Evolutionary conservation across 2,329 filamentous ascomycete species (phyloP), one percentile per base, ranked within the genome.

Genomic region (Didymella pinodella): DNA sequence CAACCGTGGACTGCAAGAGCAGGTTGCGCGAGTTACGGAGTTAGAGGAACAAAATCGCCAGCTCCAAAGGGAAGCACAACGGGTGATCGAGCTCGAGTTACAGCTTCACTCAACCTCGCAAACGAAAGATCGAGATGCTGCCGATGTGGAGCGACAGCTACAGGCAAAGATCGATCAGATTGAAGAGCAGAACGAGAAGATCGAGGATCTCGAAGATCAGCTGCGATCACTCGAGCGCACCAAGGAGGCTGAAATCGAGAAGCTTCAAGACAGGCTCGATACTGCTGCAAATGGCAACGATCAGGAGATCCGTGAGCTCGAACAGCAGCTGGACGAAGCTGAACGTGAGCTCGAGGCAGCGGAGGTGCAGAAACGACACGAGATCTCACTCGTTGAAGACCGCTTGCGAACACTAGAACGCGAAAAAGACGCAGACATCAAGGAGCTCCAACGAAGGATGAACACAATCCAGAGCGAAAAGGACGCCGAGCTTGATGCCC

Each of bases 281-380:
- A 69, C 73, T 34, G 73, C 76, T 1, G 72, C 76, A 18, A 68
- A 74, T 7, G 70, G 66, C 31, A 77, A 72, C 49, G 81, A 86
- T 54, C 73, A 75, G 38, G 79, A 80, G 45, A 75, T 93, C 29
- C 85, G 84, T 20, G 75, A 78, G 16, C 70, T 81, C 7, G 76
- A 81, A 48, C 63, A 76, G 16, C 70, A 78, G 14, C 63, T 81
- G 14, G 75, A 78, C 44, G 69, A 76, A 65, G 64, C 58, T 1
- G 72, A 78, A 50, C 65, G 61, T n/a, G 64, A 71, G 49, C 63
- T 76, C 16, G 63, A 64, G 16, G 64, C 65, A 22, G 61, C 61
- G 11, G 69, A 75, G 26, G 54, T 65, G 10, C 62, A 74, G 51
- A 75, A 73, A 44, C 68, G 69, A 22, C 70, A 69, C 20, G 71